A percentile compares a stretch with the other conserved stretches of the same genome.
phyloP scores from a whole-genome alignment of 2,329 filamentous ascomycete genomes.

The Pseudocercospora fuligena region DNA sequence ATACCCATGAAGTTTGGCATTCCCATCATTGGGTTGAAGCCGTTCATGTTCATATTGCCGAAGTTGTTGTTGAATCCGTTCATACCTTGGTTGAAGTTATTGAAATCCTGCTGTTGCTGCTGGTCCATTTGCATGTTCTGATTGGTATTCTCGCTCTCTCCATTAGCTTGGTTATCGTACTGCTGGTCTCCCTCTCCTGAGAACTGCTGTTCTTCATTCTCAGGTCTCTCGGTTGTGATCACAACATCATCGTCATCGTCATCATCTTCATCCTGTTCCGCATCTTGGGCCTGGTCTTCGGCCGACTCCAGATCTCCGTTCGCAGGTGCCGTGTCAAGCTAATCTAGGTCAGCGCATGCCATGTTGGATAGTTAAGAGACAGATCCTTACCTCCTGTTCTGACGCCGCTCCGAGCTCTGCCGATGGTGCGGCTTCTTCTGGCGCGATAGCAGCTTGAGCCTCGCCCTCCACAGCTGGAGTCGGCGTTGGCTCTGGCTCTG shows the following conservation, averaged over 20 bases:
- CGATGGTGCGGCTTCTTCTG: constrained; percentile 14
- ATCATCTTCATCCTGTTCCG: constrained; percentile 29
- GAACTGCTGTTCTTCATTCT: constrained; percentile 26
- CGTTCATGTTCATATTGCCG: constrained; percentile 49
- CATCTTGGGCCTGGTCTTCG: constrained; percentile 19
- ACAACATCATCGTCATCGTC: constrained; percentile 38
- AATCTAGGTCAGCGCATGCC: not conserved
- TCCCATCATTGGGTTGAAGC: constrained; percentile 72
- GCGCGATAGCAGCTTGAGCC: constrained; percentile 10
- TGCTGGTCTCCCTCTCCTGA: constrained; percentile 27
- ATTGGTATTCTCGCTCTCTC: constrained; percentile 18
- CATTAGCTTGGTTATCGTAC: constrained; percentile 21
- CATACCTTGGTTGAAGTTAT: constrained; percentile 33
- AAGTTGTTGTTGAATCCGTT: constrained; percentile 30
- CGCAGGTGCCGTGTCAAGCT: constrained; percentile 1
- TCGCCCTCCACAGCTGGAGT: constrained; percentile 18
- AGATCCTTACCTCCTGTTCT: constrained; percentile 20
- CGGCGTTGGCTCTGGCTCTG: constrained; percentile 9
- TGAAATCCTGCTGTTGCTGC: constrained; percentile 28
- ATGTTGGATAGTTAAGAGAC: too few species aligned
- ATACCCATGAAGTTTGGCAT: constrained; percentile 56
- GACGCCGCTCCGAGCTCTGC: constrained; percentile 4
- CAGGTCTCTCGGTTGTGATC: constrained; percentile 39
- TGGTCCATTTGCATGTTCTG: constrained; percentile 29
- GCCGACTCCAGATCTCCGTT: constrained; percentile 15